Base-by-base conservation (phyloP, 257 asterid genomes). In the Plectranthus barbatus region DNA sequence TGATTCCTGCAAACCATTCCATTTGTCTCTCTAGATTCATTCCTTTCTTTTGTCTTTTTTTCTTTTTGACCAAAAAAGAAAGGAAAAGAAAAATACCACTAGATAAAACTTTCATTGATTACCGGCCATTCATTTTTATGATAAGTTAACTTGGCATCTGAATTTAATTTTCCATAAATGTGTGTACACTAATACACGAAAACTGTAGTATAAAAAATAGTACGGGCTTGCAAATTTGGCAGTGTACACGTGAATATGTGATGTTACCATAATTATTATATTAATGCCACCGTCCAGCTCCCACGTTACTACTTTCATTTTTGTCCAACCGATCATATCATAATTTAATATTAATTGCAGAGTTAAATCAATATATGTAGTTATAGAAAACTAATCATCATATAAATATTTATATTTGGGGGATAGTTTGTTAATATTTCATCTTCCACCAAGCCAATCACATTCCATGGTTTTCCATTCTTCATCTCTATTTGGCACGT, bases 261-360 rank as follows among this genome's bases (percentile, higher is more conserved):
- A 31, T 31, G 36, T 31, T 31, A 4, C 46, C 56, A n/a, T 58
- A 31, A 29, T 49, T 49, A 44, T 10, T 41, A n/a, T n/a, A n/a
- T n/a, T n/a, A n/a, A n/a, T n/a, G n/a, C 64, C 69, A 72, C 77
- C 69, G 73, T 34, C 69, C 77, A 60, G n/a, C 51, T 23, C 18
- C 4, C 37, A 4, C 19, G 19, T 21, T 20, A 7, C 33, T 21
- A 20, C 6, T 40, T 50, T 24, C 13, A 2, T 2, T 46, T 66
- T 37, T 23, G 11, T 24, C 15, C 48, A 37, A 3, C 6, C 31
- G 9, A 33, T 19, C n/a, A n/a, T 56, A 31, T 39, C 37, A 26
- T 24, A 23, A 24, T 23, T 15, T 36, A 14, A 10, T n/a, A 26
- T 3, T 53, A n/a, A 14, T 13, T 52, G 21, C 31, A 39, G 9